Evolutionary conservation across 768 basidiomycete genomes (phyloP), one percentile per base, ranked within the genome.

Genomic region (Butyriboletus loyo): DNA sequence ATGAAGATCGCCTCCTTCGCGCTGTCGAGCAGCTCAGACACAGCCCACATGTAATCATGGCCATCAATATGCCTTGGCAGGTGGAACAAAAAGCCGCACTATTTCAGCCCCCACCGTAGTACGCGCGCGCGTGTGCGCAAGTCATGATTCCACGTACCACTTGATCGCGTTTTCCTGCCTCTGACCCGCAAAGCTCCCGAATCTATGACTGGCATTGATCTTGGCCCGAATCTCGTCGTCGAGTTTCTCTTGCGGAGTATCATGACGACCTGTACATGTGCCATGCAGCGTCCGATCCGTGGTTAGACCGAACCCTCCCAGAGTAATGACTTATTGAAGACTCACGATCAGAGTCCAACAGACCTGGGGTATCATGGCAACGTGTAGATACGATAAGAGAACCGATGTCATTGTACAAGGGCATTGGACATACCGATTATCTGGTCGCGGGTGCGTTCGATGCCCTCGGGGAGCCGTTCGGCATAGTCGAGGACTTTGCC

Each of bases 21-120:
- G 31, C 73, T 80, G 42, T 89, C 88, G n/a, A 98, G 77, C 71
- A 95, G 77, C 71, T 96, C 92, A 1, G 91, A 92, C 32, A 97
- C 66, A 0, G 96, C 95, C 81, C 88, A 98, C 80, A 98, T 89
- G 68, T 96, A 98, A 72, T 98, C 95, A 52, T 97, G 92, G 0
- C 96, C 96, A 61, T 96, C 95, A 42, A 96, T 80, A 65, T 94
- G 92, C 86, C 87, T 83, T 34, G 35, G 28, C 41, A 27, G 21
- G 17, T 31, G 27, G 24, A 31, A 40, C n/a, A 25, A 17, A 27
- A 28, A 14, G 17, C 15, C 34, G 6, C 35, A 21, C 19, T n/a
- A 21, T 3, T 5, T 58, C 25, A 56, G 53, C 14, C 27, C 14
- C 36, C 25, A 24, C 11, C 21, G 31, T 46, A n/a, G 21, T 24